phyloP scores from a whole-genome alignment of 2,329 filamentous ascomycete genomes.

The Calonectria montana region DNA sequence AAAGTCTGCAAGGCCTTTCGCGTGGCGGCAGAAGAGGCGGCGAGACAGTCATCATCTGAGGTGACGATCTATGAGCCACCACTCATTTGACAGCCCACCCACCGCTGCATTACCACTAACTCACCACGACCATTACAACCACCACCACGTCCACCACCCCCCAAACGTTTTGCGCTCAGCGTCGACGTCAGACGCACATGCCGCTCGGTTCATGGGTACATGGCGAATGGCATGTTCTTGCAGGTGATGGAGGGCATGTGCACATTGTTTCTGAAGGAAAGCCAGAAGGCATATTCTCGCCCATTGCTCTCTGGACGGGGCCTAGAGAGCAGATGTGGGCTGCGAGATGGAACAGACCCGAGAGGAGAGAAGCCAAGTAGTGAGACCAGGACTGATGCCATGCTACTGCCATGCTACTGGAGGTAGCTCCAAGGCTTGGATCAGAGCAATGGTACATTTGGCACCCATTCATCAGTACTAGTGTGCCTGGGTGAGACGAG shows the following conservation, averaged over 20 bases:
- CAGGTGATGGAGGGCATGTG: slow-evolving; percentile 1
- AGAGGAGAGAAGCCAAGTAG: background rate
- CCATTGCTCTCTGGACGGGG: background rate
- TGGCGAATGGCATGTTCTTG: slow-evolving; percentile 11
- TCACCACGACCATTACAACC: slow-evolving; percentile 15
- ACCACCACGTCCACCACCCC: slow-evolving; percentile 24
- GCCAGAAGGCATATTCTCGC: background rate
- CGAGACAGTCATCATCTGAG: slow-evolving; percentile 30
- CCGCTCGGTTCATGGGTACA: slow-evolving; percentile 9
- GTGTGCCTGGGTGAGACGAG: slow-evolving; percentile 26
- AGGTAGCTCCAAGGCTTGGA: slow-evolving; percentile 11
- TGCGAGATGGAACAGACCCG: background rate
- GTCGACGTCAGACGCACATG: slow-evolving; percentile 20
- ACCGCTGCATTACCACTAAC: slow-evolving; percentile 22
- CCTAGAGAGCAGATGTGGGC: background rate
- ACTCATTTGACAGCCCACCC: slow-evolving; percentile 33
- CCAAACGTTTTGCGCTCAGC: slow-evolving; percentile 16
- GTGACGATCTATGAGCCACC: slow-evolving; percentile 29
- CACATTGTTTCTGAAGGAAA: background rate
- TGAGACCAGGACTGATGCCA: slow-evolving; percentile 5
- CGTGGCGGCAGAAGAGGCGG: slow-evolving; percentile 14
- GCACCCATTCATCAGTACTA: slow-evolving; percentile 11
- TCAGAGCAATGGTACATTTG: slow-evolving; percentile 17
- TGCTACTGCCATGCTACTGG: slow-evolving; percentile 3
- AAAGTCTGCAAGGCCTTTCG: background rate